Percentiles rank a stretch among this genome's conserved stretches.
phyloP scores from a whole-genome alignment of 805 yeast genomes.

The Yarrowia hollandica region DNA sequence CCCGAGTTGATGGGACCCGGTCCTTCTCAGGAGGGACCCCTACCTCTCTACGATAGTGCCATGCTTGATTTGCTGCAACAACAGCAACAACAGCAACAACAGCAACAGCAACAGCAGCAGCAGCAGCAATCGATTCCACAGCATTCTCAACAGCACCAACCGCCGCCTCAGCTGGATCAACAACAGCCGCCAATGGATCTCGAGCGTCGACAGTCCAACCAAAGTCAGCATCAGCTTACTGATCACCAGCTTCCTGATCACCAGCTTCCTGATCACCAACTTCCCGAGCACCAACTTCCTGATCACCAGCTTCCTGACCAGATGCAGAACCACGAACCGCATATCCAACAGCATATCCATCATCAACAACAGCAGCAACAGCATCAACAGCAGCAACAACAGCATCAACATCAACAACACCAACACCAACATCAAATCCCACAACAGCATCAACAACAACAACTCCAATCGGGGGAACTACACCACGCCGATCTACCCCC shows the following conservation, averaged over 20 bases:
- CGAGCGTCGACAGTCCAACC: slow-evolving; percentile 13
- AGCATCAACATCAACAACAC: background rate
- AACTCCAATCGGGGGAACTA: background rate
- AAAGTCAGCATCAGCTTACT: background rate
- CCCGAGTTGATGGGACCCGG: background rate
- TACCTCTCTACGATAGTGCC: background rate
- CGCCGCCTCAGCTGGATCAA: background rate
- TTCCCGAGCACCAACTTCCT: background rate
- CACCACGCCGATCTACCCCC: background rate
- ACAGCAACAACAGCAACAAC: background rate
- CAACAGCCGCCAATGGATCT: background rate
- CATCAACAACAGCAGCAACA: slow-evolving; percentile 14
- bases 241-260: background rate
- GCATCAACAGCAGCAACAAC: background rate
- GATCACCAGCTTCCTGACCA: too few relatives aligned
- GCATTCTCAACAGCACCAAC: slow-evolving; percentile 6
- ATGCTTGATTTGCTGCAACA: background rate
- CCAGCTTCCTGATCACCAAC: too few relatives aligned
- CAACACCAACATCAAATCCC: background rate
- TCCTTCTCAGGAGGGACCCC: background rate
- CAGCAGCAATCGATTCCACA: too few relatives aligned
- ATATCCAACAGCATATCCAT: slow-evolving; percentile 1
- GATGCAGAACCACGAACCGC: background rate
- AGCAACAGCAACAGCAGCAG: too few relatives aligned
- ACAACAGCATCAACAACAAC: background rate